These are phyloP conservation scores for Serendipita sp. DNA, from an alignment of 768 basidiomycete species.

Conservation along the genomic window DNA sequence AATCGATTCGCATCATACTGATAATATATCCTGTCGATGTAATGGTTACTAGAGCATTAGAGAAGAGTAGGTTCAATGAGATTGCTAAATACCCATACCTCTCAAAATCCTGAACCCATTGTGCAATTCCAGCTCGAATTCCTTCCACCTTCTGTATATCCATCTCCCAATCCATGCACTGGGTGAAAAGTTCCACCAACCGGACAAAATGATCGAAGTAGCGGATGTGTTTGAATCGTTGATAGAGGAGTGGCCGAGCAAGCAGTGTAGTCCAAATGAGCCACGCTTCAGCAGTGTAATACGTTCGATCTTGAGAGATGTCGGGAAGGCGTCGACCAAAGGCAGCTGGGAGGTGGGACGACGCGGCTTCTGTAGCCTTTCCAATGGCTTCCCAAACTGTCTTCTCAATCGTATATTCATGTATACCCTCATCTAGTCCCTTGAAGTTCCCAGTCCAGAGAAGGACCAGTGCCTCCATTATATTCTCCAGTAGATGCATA, in stretches of 20 bases:
- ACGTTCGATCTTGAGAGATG: slow-evolving; percentile 15
- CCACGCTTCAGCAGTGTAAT: slow-evolving; percentile 25
- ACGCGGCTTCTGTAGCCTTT: slow-evolving; percentile 19
- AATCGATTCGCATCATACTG: slow-evolving; percentile 19
- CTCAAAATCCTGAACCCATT: slow-evolving; percentile 28
- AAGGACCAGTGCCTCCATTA: slow-evolving; percentile 25
- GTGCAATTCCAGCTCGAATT: slow-evolving; percentile 19
- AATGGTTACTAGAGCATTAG: too few relatives aligned
- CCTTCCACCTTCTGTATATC: slow-evolving; percentile 15
- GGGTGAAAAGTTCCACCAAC: slow-evolving; percentile 24
- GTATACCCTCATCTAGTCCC: slow-evolving; percentile 20
- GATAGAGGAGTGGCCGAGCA: slow-evolving; percentile 24
- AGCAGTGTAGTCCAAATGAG: slow-evolving; percentile 27
- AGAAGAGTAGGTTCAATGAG: too few relatives aligned
- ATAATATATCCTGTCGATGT: slow-evolving; percentile 19
- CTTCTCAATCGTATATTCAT: slow-evolving; percentile 17
- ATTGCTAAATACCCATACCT: slow-evolving; percentile 15
- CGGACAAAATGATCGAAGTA: slow-evolving; percentile 30
- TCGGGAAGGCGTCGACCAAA: slow-evolving; percentile 24
- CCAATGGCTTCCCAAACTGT: slow-evolving; percentile 30
- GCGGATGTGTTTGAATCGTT: slow-evolving; percentile 18
- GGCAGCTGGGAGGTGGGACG: slow-evolving; percentile 23
- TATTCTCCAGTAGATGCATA: slow-evolving; percentile 25
- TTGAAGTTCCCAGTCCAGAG: slow-evolving; percentile 30
- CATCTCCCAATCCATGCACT: slow-evolving; percentile 25